Base-by-base conservation (phyloP, 2,329 filamentous ascomycete genomes). In the Fusarium ramigenum region DNA sequence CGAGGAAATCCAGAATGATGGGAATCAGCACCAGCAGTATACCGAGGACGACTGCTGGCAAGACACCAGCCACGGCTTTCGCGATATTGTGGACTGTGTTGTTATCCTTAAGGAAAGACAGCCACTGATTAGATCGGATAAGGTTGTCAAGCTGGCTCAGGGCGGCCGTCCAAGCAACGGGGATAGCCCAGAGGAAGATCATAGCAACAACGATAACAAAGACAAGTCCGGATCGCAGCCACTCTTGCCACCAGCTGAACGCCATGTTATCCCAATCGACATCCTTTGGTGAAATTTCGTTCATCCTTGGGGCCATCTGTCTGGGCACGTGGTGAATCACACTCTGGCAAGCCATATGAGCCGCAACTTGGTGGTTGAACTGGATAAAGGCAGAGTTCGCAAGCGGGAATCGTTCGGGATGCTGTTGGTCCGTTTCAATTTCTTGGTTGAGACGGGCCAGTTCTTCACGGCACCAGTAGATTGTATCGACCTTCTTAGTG, bases 341-440 rank as follows among this genome's bases (percentile, higher is more conserved):
- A 53, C 94, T 91, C 80, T 99, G 96, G 80, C 95, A 98, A 65
- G 96, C 96, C 96, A 99, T 98, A 78, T 99, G 96, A 0, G 96
- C 96, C 10, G 96, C 95, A 4, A 98, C 93, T 80, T 99, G 96
- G 79, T 98, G 93, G 79, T 99, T 97, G 87, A 99, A 99, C 80
- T 99, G 96, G 69, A 99, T 95, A 77, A 99, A 99, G 1, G 96
- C 96, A 2, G 96, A 97, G 78, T 93, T 97, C 95, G 98, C 97
- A 52, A 95, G 84, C 0, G 96, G 95, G 71, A 94, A 98, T 9
- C 92, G 90, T 74, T 98, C 95, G 0, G 93, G 92, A 54, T 96
- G 87, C 60, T 92, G 88, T 80, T 99, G 96, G 74, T 98, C 96
- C 49, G 92, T 86, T 76, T 98, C 95, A 60, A 99, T 98, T 80